Evolutionary conservation across 2,329 filamentous ascomycete genomes (phyloP).

Genomic region (Diaporthe humulicola): DNA sequence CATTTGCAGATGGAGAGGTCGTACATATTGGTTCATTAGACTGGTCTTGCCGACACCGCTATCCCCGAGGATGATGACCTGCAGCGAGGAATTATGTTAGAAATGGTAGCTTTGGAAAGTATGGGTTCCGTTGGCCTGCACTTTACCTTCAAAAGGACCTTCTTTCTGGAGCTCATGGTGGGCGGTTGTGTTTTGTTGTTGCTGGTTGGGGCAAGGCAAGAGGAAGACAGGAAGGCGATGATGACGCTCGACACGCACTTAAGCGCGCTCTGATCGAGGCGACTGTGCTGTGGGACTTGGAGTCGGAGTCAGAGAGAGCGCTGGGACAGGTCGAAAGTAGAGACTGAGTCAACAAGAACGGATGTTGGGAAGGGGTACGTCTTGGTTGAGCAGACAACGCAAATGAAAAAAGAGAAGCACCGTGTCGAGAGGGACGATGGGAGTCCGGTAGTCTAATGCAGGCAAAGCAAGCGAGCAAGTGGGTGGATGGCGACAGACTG

Average conservation of each 20-base stretch:
- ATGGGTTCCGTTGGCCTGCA: constrained; percentile 29
- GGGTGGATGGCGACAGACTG: constrained; percentile 27
- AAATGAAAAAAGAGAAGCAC: neutral
- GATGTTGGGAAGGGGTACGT: neutral
- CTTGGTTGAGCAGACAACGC: neutral
- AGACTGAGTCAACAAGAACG: neutral
- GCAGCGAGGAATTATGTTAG: constrained; percentile 34
- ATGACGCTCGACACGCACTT: constrained; percentile 28
- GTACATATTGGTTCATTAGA: constrained; percentile 99
- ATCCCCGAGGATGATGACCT: constrained; percentile 99
- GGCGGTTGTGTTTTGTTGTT: constrained; percentile 35
- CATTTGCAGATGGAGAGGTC: constrained; percentile 49
- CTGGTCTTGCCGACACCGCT: constrained; percentile 99
- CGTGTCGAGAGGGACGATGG: constrained; percentile 16
- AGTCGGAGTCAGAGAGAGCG: constrained; percentile 2
- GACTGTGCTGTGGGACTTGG: constrained; percentile 19
- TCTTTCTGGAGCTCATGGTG: constrained; percentile 85
- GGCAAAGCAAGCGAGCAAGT: constrained; percentile 12
- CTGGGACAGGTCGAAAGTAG: neutral
- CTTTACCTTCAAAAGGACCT: constrained; percentile 88
- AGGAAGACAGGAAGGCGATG: neutral
- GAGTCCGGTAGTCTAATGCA: constrained; percentile 22
- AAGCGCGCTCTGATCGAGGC: constrained; percentile 12
- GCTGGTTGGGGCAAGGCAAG: neutral
- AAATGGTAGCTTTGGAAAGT: too few relatives aligned